phyloP scores from a whole-genome alignment of 495 filamentous ascomycete species.

The Penicillium antarcticum region DNA sequence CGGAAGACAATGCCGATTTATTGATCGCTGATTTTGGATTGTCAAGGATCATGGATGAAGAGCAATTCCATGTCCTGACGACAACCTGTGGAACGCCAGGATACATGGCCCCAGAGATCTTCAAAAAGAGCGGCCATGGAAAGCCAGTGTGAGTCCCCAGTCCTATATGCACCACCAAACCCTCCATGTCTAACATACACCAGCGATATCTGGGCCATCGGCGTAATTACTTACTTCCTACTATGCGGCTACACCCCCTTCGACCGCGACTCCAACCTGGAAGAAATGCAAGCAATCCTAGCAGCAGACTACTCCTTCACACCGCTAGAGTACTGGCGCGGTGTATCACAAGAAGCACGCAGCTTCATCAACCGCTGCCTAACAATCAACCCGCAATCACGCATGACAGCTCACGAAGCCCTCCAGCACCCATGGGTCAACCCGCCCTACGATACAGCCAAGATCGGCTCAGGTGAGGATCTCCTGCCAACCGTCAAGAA shows the following conservation, averaged over 20 bases:
- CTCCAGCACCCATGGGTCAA: constrained; percentile 86
- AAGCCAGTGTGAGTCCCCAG: constrained; percentile 64
- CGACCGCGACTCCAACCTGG: constrained; percentile 93
- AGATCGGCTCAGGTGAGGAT: constrained; percentile 57
- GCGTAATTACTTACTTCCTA: constrained; percentile 90
- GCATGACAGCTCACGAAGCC: constrained; percentile 94
- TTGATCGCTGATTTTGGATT: constrained; percentile 96
- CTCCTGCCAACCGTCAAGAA: constrained; percentile 92
- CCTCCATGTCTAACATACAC: not conserved
- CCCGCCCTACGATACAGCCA: constrained; percentile 40
- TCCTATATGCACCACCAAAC: not conserved
- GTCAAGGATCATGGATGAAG: constrained; percentile 96
- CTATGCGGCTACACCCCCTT: constrained; percentile 98
- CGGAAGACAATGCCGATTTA: constrained; percentile 61
- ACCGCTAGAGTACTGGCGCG: constrained; percentile 95
- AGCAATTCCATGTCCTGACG: constrained; percentile 96
- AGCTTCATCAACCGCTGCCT: constrained; percentile 88
- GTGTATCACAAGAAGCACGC: constrained; percentile 79
- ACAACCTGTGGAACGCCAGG: constrained; percentile 97
- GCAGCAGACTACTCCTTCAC: constrained; percentile 94
- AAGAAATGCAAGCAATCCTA: constrained; percentile 99
- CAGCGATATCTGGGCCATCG: constrained; percentile 77
- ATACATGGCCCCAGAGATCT: constrained; percentile 89
- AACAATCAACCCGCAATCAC: constrained; percentile 78
- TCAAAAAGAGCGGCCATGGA: constrained; percentile 74